A percentile compares a stretch with the other conserved stretches of the same genome.
These are phyloP conservation scores for Zygosaccharomyces sapae DNA, from an alignment of 1,139 yeast species.

Conservation along the genomic window DNA sequence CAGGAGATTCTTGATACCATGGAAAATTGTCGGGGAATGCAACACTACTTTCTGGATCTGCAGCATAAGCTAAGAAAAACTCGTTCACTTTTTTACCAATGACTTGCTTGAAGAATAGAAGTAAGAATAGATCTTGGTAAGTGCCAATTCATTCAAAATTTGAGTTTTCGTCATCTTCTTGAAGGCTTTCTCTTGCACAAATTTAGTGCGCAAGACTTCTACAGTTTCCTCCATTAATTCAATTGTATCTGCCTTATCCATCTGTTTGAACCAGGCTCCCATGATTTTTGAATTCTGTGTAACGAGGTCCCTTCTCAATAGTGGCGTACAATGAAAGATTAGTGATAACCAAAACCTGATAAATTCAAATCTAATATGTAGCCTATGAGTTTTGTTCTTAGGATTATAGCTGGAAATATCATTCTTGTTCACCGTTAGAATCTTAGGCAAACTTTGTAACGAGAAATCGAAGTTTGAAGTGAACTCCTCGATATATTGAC, in stretches of 20 bases:
- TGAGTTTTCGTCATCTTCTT: conserved; percentile 68
- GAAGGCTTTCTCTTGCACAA: conserved; percentile 58
- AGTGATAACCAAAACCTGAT: conserved; percentile 59
- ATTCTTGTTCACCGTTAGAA: conserved; percentile 52
- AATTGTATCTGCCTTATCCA: conserved; percentile 52
- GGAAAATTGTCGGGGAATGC: conserved; percentile 57
- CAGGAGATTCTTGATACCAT: conserved; percentile 43
- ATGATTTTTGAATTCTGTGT: conserved; percentile 54
- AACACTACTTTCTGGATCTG: conserved; percentile 57
- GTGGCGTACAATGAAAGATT: conserved; percentile 45
- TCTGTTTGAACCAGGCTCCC: conserved; percentile 60
- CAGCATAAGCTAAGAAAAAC: conserved; percentile 49
- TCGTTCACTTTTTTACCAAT: conserved; percentile 40
- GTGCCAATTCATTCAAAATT: conserved; percentile 72
- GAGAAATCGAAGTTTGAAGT: conserved; percentile 65
- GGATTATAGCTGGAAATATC: conserved; percentile 41
- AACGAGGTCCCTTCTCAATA: conserved; percentile 60
- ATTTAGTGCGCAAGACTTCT: conserved; percentile 45
- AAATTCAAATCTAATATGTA: conserved; percentile 54
- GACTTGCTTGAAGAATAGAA: conserved; percentile 43
- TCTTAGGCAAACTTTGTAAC: conserved; percentile 55
- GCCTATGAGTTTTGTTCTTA: conserved; percentile 34
- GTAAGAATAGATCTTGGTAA: conserved; percentile 54
- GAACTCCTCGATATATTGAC: conserved; percentile 52
- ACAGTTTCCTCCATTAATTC: conserved; percentile 44